Evolutionary conservation across 257 asterid genomes (phyloP).

Genomic region (Primulina tabacum): DNA sequence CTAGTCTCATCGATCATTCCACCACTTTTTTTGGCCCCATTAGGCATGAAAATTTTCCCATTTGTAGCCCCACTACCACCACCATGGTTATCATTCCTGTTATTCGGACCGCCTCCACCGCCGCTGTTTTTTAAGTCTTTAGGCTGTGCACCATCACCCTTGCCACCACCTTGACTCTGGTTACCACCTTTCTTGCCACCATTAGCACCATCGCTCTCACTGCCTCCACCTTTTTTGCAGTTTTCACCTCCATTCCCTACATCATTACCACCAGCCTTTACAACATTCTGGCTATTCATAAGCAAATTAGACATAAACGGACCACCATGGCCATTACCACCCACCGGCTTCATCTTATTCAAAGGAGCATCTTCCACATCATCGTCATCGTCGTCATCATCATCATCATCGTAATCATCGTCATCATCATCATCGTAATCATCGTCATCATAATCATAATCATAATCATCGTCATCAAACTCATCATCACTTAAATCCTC

Average conservation of each 20-base stretch:
- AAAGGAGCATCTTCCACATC: conserved; percentile 17
- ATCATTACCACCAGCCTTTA: conserved; percentile 34
- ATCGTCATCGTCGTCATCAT: no score
- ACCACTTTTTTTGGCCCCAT: conserved; percentile 63
- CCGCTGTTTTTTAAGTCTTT: conserved; percentile 26
- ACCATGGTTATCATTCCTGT: conserved; percentile 29
- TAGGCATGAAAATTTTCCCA: conserved; percentile 34
- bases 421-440: conserved; percentile 61
- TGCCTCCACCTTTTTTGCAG: conserved; percentile 37
- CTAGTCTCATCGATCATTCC: conserved; percentile 56
- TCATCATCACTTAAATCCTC: conserved; percentile 48
- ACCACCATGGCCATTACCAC: conserved; percentile 37
- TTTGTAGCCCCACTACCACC: conserved; percentile 40
- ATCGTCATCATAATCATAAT: conserved; percentile 38
- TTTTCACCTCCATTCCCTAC: conserved; percentile 26
- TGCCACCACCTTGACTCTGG: conserved; percentile 59
- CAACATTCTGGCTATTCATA: conserved; percentile 46
- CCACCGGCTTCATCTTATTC: conserved; percentile 46
- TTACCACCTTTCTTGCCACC: conserved; percentile 42
- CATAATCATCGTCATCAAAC: conserved; percentile 32
- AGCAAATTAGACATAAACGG: conserved; percentile 45
- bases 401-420: no score
- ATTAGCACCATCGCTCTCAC: conserved; percentile 35
- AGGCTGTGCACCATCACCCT: conserved; percentile 59
- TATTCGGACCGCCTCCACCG: conserved; percentile 21